These are phyloP conservation scores for Piloderma croceum DNA, from an alignment of 768 basidiomycete species.

Conservation along the genomic window DNA sequence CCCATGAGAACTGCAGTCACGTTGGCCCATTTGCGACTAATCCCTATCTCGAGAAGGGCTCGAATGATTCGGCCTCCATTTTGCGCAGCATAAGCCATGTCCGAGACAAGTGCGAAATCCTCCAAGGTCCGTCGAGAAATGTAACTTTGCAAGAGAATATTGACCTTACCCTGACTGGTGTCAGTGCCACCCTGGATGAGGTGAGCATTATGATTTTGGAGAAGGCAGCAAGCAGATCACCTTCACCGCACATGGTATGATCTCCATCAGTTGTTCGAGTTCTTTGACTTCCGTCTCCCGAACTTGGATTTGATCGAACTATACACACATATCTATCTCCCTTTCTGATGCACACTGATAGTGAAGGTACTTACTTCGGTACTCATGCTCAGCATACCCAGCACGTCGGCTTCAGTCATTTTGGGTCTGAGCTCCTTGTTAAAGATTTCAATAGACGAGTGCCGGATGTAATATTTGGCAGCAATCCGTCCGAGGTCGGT, in stretches of 20 bases:
- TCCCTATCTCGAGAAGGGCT: conserved; percentile 90
- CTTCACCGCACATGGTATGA: conserved; percentile 75
- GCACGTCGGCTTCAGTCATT: conserved; percentile 92
- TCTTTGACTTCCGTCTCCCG: conserved; percentile 87
- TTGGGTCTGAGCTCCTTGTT: conserved; percentile 66
- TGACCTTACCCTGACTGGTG: conserved; percentile 79
- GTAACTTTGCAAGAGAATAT: conserved; percentile 87
- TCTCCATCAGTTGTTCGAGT: conserved; percentile 61
- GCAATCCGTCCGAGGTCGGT: conserved; percentile 96
- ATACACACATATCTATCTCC: no score
- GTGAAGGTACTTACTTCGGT: conserved; percentile 61
- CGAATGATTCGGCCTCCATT: conserved; percentile 92
- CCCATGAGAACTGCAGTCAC: conserved; percentile 75
- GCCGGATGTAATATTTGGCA: conserved; percentile 90
- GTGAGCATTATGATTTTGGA: neutral
- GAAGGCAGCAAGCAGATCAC: conserved; percentile 32
- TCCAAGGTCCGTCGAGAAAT: conserved; percentile 79
- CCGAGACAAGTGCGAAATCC: conserved; percentile 95
- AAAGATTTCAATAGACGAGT: conserved; percentile 84
- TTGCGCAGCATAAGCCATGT: conserved; percentile 89
- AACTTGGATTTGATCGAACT: conserved; percentile 95
- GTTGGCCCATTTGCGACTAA: conserved; percentile 88
- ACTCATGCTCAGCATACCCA: conserved; percentile 81
- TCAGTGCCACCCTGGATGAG: conserved; percentile 53
- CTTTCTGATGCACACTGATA: no score